Percentiles rank a stretch among this genome's conserved stretches.
Conservation (phyloP, 2,329 filamentous ascomycete genomes). For the Pseudogymnoascus sp. region DNA sequence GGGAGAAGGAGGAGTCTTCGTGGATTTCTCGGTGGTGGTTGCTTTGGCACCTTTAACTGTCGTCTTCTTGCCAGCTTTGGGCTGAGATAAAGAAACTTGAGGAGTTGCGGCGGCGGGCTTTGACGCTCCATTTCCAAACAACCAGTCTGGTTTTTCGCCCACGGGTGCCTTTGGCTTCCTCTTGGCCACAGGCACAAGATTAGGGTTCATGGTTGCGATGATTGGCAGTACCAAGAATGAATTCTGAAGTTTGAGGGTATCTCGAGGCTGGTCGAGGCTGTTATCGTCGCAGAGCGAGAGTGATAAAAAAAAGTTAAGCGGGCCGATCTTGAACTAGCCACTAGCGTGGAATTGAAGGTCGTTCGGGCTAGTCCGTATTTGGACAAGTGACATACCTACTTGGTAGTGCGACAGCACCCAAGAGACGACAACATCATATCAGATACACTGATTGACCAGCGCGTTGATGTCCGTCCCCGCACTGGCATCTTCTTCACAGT, state of each 20-base stretch:
- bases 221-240: neutral
- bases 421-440: conserved; percentile 8
- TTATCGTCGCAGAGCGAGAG: neutral
- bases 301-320: conserved; percentile 8
- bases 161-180: conserved; percentile 18
- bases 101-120: conserved; percentile 13
- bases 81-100: neutral
- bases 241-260: neutral
- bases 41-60: neutral
- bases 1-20: conserved; percentile 39
- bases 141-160: conserved; percentile 25
- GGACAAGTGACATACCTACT: conserved; percentile 7
- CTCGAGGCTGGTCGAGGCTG: neutral
- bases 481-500: neutral
- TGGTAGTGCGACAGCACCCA: neutral
- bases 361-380: neutral
- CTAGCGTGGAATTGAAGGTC: neutral
- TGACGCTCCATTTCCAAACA: conserved; percentile 22
- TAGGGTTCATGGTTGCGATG: conserved; percentile 20
- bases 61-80: conserved; percentile 15
- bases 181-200: conserved; percentile 27
- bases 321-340: neutral
- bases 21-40: conserved; percentile 12
- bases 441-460: conserved; percentile 1
- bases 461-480: neutral